phyloP scores from a whole-genome alignment of 1,284 basidiomycete species.

The Sanguinoderma infundibulare region DNA sequence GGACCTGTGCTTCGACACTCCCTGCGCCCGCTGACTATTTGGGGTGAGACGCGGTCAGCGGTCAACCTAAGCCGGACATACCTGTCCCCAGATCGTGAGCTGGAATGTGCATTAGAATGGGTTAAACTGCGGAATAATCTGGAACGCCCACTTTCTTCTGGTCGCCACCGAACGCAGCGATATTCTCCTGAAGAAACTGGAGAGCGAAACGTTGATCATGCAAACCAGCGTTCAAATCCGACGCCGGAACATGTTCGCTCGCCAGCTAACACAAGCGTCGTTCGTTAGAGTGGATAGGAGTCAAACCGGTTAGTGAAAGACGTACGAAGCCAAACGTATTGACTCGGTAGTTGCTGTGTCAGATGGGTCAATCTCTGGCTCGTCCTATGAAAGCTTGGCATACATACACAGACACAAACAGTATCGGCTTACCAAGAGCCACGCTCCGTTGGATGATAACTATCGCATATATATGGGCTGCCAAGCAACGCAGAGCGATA shows the following conservation, averaged over 20 bases:
- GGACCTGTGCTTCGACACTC: constrained; percentile 53
- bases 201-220: constrained; percentile 62
- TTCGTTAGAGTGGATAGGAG: background rate
- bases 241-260: constrained; percentile 47
- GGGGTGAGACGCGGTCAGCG: background rate
- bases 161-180: constrained; percentile 68
- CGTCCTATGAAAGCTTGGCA: background rate
- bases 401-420: constrained; percentile 58
- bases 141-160: constrained; percentile 49
- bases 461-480: constrained; percentile 26
- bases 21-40: constrained; percentile 60
- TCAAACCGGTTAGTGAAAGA: constrained; percentile 1
- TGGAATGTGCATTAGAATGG: constrained; percentile 27
- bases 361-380: background rate
- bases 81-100: constrained; percentile 68
- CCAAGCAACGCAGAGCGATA: background rate
- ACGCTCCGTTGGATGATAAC: constrained; percentile 55
- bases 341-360: constrained; percentile 56
- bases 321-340: constrained; percentile 65
- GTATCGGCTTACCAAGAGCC: constrained; percentile 50
- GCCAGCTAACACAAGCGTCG: constrained; percentile 31
- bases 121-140: background rate
- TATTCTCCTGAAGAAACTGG: constrained; percentile 64
- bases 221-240: constrained; percentile 60
- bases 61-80: constrained; percentile 21